These are phyloP conservation scores for Herpetospermum pedunculosum DNA, from an alignment of 306 rosid genomes.

Conservation along the genomic window DNA sequence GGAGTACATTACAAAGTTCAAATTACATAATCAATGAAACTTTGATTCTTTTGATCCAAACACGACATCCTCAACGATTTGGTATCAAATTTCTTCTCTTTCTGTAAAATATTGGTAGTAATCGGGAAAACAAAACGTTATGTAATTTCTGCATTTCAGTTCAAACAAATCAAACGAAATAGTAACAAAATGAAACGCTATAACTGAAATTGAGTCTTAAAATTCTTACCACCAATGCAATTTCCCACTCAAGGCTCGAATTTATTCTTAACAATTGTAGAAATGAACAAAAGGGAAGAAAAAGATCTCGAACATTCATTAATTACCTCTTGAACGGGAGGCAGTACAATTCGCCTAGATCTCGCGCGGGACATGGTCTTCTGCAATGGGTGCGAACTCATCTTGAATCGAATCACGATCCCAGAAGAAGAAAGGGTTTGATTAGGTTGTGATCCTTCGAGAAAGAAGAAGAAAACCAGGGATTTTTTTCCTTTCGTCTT, in stretches of 20 bases:
- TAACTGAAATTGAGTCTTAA: neutral
- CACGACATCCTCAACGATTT: neutral
- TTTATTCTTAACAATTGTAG: neutral
- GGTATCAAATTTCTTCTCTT: neutral
- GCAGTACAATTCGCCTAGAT: constrained; percentile 1
- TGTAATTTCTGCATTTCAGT: neutral
- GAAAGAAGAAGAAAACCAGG: neutral
- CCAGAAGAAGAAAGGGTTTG: neutral
- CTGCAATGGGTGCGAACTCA: neutral
- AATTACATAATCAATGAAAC: neutral
- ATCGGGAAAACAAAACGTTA: neutral
- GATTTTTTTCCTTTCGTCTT: neutral
- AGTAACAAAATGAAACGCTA: neutral
- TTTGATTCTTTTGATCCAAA: neutral
- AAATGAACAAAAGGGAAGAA: neutral
- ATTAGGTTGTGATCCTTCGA: neutral
- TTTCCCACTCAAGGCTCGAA: neutral
- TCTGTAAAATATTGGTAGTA: neutral
- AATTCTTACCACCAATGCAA: neutral
- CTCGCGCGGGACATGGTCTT: constrained; percentile 10
- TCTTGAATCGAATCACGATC: neutral
- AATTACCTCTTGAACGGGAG: constrained; percentile 9
- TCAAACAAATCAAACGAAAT: neutral
- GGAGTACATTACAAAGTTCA: neutral
- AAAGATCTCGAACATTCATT: neutral